Evolutionary conservation across 2,329 filamentous ascomycete genomes (phyloP), one percentile per base, ranked within the genome.

Genomic region (Scedosporium minutisporum): DNA sequence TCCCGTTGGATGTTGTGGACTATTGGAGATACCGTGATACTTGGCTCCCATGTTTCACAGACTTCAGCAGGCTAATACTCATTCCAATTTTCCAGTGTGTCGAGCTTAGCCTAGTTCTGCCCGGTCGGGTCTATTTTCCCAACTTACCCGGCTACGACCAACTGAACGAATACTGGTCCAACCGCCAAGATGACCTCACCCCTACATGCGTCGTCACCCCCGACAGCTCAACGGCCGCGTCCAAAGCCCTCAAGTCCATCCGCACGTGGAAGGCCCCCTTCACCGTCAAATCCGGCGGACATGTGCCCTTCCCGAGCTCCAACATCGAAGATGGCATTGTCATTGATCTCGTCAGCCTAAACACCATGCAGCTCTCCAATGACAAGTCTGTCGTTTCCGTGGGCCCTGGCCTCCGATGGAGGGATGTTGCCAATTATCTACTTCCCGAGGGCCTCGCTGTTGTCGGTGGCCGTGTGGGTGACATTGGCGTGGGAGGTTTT

Each of bases 331-430:
- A 69, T 6, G 71, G 70, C 46, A 63, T 73, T 10, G 71, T 68
- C 6, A 64, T 73, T n/a, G 70, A 71, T 53, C 69, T 72, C 9
- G 64, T 60, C 3, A 60, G 64, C 23, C 59, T 71, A 14, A 65
- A 67, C 46, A 33, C 60, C 23, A 63, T 68, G 4, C 60, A 63
- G 1, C 64, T 68, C 18, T 61, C 67, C 27, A 57, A 53, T 1
- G 60, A 63, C 12, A 72, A 76, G 51, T 71, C 71, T 1, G 74
- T 71, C 1, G 75, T 76, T 5, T 72, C 70, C 16, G 69, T 82
- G 14, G 80, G 79, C 0, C 68, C 76, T 0, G 81, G 80, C 2
- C 73, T 74, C 27, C 71, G 74, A 4, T 83, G 80, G 81, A 64
- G 63, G 1, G 62, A 65, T 7, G 66, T 70, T 6, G 70, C 71